These are phyloP conservation scores for Colletotrichum falcatum DNA, from an alignment of 2,329 filamentous ascomycete genomes.

Conservation along the genomic window DNA sequence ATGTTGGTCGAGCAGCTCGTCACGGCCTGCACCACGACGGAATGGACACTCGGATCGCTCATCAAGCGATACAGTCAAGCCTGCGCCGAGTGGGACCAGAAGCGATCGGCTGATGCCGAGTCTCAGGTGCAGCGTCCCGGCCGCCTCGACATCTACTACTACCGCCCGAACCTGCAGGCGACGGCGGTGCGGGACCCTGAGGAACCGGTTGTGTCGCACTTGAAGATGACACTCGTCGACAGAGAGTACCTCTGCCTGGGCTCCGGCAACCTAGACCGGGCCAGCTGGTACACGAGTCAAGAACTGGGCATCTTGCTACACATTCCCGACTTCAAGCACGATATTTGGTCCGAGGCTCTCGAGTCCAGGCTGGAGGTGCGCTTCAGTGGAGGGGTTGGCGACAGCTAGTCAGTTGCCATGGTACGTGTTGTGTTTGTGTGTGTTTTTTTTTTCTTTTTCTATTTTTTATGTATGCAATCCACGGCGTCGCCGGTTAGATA, in stretches of 20 bases:
- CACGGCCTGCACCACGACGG: slow-evolving; percentile 80
- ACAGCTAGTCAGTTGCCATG: slow-evolving; percentile 30
- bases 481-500: slow-evolving; percentile 22
- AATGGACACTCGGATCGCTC: slow-evolving; percentile 70
- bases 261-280: slow-evolving; percentile 86
- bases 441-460: neutral
- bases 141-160: slow-evolving; percentile 69
- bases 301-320: slow-evolving; percentile 77
- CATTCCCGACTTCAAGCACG: slow-evolving; percentile 52
- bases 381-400: slow-evolving; percentile 25
- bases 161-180: slow-evolving; percentile 54
- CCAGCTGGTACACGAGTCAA: slow-evolving; percentile 89
- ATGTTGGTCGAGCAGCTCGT: slow-evolving; percentile 86
- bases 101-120: slow-evolving; percentile 53
- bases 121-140: slow-evolving; percentile 58
- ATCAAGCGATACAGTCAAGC: slow-evolving; percentile 64
- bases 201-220: slow-evolving; percentile 79
- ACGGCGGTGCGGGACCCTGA: slow-evolving; percentile 47
- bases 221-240: slow-evolving; percentile 83
- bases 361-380: slow-evolving; percentile 51
- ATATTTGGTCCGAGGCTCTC: slow-evolving; percentile 55
- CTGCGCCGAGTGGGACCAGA: slow-evolving; percentile 31
- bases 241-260: slow-evolving; percentile 75
- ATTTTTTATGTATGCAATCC: no score
- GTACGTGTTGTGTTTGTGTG: neutral